Evolutionary conservation across 345 rosid species (phyloP).

Genomic region (Corchorus capsularis): DNA sequence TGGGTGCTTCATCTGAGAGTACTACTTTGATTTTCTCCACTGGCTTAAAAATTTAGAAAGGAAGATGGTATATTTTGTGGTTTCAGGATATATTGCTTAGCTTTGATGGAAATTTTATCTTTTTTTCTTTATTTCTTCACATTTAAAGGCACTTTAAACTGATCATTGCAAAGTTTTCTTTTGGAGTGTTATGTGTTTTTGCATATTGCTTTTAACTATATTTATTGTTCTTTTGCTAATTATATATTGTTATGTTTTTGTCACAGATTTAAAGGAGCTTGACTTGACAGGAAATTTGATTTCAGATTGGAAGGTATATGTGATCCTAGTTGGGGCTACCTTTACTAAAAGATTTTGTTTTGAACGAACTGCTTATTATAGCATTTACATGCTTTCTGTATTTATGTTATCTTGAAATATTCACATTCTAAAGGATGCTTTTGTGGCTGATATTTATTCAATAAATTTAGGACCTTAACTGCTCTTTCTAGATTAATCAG

Average conservation of each 20-base stretch:
- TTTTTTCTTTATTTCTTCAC: neutral
- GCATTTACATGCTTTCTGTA: neutral
- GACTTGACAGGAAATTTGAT: constrained; percentile 95
- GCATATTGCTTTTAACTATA: constrained; percentile 3
- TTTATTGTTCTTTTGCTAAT: neutral
- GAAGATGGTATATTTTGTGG: neutral
- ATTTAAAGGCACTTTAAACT: neutral
- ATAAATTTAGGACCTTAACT: constrained; percentile 2
- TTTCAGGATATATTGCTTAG: neutral
- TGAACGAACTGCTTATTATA: neutral
- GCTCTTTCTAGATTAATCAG: neutral
- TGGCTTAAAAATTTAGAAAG: constrained; percentile 1
- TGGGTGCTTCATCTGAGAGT: neutral
- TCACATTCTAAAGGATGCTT: neutral
- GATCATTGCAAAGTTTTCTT: neutral
- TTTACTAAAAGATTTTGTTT: neutral
- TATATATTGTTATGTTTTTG: constrained; percentile 18
- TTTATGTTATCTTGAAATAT: neutral
- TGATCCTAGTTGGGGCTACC: constrained; percentile 1
- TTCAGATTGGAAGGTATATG: constrained; percentile 78
- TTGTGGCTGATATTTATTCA: constrained; percentile 1
- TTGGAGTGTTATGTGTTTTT: neutral
- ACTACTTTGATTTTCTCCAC: neutral
- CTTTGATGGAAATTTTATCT: constrained; percentile 4
- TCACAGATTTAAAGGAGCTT: constrained; percentile 72